Evolutionary conservation across 345 rosid genomes (phyloP), one percentile per base, ranked within the genome.

Genomic region (Lepidium didymum): DNA sequence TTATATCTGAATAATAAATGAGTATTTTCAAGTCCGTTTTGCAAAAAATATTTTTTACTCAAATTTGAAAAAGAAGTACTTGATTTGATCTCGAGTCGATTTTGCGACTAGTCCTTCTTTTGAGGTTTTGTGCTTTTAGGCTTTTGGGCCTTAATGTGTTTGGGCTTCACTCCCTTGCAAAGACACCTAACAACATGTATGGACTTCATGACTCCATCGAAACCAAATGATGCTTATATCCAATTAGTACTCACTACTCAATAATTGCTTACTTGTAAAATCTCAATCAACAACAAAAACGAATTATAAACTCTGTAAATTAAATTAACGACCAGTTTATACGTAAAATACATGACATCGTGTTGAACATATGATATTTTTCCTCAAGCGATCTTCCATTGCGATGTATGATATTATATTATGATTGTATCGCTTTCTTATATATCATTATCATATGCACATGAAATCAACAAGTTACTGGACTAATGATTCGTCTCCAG

Each of bases 391-490:
- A 64, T 36, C 34, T 19, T 49, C 18, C 35, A 6, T 49, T 19
- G 25, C 10, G 4, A 13, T 62, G 49, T 14, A 18, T 13, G 11
- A 56, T 10, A 46, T 37, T 10, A 49, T 34, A 31, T 58, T 29
- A 49, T 11, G 8, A 14, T 23, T 23, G 5, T 34, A 14, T 35
- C 27, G 14, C 18, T 35, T 55, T 55, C 43, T 55, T 10, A 10
- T 21, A 12, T 37, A 27, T 47, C n/a, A 15, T 68, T 29, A 14
- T 16, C 18, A 9, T 37, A 51, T 52, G 35, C 12, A 51, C 33
- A 44, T 62, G 49, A 53, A 44, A 62, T 59, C 60, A 42, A 50
- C 74, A 59, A 49, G 73, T 58, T 61, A 61, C 45, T 59, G 29
- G 23, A 41, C 11, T 16, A 46, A 25, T 10, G 37, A 63, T 62